phyloP scores from a whole-genome alignment of 2,329 filamentous ascomycete species.

The Ophiocordyceps camponoti-rufipedis region DNA sequence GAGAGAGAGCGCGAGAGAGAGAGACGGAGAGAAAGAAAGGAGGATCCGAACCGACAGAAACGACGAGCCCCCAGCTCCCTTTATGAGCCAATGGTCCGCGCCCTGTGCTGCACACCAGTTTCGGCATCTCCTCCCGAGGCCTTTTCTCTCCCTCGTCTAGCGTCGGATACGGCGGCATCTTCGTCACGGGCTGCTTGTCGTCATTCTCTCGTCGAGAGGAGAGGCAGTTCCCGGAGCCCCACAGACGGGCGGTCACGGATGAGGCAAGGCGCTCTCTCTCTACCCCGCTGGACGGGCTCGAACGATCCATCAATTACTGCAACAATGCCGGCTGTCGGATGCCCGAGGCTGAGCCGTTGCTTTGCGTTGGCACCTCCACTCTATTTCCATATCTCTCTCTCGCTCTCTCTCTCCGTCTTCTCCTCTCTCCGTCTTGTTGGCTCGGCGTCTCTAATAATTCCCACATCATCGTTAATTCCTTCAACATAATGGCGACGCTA shows the following conservation, averaged over 20 bases:
- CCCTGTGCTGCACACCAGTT: conserved; percentile 1
- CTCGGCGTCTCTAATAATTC: background rate
- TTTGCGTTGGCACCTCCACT: background rate
- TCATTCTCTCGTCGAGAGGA: background rate
- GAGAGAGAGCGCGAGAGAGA: background rate
- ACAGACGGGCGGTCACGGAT: background rate
- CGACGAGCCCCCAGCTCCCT: background rate
- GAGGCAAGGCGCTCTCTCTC: background rate
- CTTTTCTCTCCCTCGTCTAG: background rate
- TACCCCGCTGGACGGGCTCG: background rate
- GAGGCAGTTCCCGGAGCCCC: background rate
- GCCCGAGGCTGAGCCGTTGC: background rate
- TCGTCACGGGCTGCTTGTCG: background rate
- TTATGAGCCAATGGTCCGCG: background rate
- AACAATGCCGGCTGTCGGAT: background rate
- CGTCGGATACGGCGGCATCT: background rate
- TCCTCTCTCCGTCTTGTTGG: conserved; percentile 1
- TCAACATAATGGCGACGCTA: conserved; percentile 24
- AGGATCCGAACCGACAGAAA: background rate
- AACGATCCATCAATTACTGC: background rate
- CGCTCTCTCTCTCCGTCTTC: conserved; percentile 1
- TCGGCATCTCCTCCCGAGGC: conserved; percentile 1
- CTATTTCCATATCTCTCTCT: background rate
- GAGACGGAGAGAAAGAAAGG: background rate
- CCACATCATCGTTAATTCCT: background rate